phyloP scores from a whole-genome alignment of 2,329 filamentous ascomycete species.

The Colletotrichum abscissum region DNA sequence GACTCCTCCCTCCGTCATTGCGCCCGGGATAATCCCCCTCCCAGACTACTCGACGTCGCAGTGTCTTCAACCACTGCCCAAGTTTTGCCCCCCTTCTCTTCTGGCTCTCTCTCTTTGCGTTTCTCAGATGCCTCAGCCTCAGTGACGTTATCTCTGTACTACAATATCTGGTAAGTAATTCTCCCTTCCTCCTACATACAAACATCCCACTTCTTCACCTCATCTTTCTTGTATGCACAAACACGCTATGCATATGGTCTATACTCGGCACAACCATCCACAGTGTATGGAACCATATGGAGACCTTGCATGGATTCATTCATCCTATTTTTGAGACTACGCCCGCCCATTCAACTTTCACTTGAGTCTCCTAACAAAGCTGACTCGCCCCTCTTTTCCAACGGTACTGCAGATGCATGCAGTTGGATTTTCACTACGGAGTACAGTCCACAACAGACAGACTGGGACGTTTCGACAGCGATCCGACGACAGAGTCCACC shows the following conservation, averaged over 20 bases:
- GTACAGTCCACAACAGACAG: slow-evolving; percentile 2
- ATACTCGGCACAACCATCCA: slow-evolving; percentile 15
- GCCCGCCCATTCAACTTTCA: neutral
- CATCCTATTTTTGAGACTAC: slow-evolving; percentile 28
- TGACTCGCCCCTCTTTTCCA: slow-evolving; percentile 32
- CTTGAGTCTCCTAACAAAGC: slow-evolving; percentile 8
- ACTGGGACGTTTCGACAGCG: slow-evolving; percentile 31
- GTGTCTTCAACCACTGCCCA: slow-evolving; percentile 19
- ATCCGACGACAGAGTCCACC: slow-evolving; percentile 29
- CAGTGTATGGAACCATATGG: slow-evolving; percentile 17
- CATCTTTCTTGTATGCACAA: neutral
- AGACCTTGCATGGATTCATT: slow-evolving; percentile 24
- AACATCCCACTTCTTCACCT: neutral
- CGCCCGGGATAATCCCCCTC: slow-evolving; percentile 23
- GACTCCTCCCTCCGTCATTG: slow-evolving; percentile 27
- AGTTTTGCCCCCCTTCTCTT: slow-evolving; percentile 11
- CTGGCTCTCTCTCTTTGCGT: neutral
- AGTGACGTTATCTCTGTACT: slow-evolving; percentile 28
- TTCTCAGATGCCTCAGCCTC: slow-evolving; percentile 12
- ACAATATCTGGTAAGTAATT: slow-evolving; percentile 12
- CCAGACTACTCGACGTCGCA: slow-evolving; percentile 20
- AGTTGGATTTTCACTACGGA: slow-evolving; percentile 11
- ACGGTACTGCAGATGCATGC: slow-evolving; percentile 32
- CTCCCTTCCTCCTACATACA: neutral
- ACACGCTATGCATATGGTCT: slow-evolving; percentile 6